Conservation (phyloP, 208 protist species). For the Trypanosoma brucei region DNA sequence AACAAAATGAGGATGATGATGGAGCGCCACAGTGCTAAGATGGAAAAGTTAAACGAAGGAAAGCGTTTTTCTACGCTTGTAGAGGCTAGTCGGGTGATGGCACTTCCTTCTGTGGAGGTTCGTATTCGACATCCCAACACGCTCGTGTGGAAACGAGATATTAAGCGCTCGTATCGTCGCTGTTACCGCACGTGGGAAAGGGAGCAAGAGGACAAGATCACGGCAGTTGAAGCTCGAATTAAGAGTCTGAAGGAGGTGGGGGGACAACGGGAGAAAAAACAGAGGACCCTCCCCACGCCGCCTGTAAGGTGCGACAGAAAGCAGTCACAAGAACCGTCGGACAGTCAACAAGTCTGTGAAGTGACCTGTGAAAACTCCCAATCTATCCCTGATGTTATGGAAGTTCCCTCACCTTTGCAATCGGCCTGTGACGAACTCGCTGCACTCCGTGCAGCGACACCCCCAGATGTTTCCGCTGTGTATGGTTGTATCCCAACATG, state of each 20-base stretch:
- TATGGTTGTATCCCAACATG: conserved; percentile 76
- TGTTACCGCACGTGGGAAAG: conserved; percentile 41
- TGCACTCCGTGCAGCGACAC: conserved; percentile 4
- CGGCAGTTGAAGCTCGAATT: conserved; percentile 28
- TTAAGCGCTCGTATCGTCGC: conserved; percentile 37
- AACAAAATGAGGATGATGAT: conserved; percentile 27
- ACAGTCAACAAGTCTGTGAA: neutral
- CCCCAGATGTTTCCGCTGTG: conserved; percentile 17
- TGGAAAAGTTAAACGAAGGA: conserved; percentile 37
- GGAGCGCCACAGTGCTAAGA: conserved; percentile 29
- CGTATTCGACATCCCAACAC: conserved; percentile 62
- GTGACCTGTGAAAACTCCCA: neutral
- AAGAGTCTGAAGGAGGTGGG: conserved; percentile 12
- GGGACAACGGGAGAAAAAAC: conserved; percentile 28
- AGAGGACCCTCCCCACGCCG: conserved; percentile 29
- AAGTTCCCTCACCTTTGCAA: conserved; percentile 22
- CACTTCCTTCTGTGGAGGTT: conserved; percentile 13
- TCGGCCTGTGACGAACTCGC: conserved; percentile 30
- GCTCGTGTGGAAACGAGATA: conserved; percentile 37
- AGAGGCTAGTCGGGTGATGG: conserved; percentile 32
- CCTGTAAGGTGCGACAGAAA: conserved; percentile 5
- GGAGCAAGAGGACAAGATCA: conserved; percentile 22
- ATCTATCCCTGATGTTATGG: neutral
- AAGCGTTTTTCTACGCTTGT: conserved; percentile 54
- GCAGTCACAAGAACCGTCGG: neutral